Conservation (phyloP, 1,139 yeast genomes). For the Candida dubliniensis region DNA sequence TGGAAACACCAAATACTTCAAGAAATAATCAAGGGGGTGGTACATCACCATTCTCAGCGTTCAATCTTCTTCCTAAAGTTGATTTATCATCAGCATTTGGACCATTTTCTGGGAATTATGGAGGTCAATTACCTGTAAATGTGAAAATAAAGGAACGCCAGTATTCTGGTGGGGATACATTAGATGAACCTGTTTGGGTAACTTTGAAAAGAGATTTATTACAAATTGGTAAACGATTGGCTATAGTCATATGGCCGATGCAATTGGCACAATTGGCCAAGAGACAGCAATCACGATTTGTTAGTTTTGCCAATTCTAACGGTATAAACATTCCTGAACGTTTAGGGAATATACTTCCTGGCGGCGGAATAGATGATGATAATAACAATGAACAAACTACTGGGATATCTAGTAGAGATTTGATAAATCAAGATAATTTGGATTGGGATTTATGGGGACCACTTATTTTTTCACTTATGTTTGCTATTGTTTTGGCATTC, state of each 20-base stretch:
- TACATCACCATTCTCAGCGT: slow-evolving; percentile 10
- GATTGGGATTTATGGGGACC: slow-evolving; percentile 97
- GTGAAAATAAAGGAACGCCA: slow-evolving; percentile 68
- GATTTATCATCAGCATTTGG: slow-evolving; percentile 42
- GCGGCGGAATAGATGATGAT: slow-evolving; percentile 31
- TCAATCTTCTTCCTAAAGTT: slow-evolving; percentile 34
- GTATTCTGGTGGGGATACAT: slow-evolving; percentile 79
- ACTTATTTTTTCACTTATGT: slow-evolving; percentile 64
- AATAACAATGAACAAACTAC: slow-evolving; percentile 14
- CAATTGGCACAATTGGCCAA: slow-evolving; percentile 45
- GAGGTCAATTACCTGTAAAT: slow-evolving; percentile 34
- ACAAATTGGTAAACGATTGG: slow-evolving; percentile 63
- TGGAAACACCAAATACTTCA: slow-evolving; percentile 7
- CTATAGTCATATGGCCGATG: slow-evolving; percentile 73
- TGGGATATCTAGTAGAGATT: slow-evolving; percentile 19
- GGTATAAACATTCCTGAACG: slow-evolving; percentile 47
- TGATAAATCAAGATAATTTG: slow-evolving; percentile 33
- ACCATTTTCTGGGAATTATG: slow-evolving; percentile 27
- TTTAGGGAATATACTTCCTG: slow-evolving; percentile 32
- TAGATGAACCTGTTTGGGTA: slow-evolving; percentile 76
- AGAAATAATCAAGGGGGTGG: slow-evolving; percentile 1
- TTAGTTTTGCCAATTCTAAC: slow-evolving; percentile 44
- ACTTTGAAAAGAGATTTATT: slow-evolving; percentile 68
- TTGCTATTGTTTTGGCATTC: slow-evolving; percentile 55
- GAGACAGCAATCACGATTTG: slow-evolving; percentile 43